Conservation (phyloP, 2,329 filamentous ascomycete genomes). For the Talaromyces sp. region DNA sequence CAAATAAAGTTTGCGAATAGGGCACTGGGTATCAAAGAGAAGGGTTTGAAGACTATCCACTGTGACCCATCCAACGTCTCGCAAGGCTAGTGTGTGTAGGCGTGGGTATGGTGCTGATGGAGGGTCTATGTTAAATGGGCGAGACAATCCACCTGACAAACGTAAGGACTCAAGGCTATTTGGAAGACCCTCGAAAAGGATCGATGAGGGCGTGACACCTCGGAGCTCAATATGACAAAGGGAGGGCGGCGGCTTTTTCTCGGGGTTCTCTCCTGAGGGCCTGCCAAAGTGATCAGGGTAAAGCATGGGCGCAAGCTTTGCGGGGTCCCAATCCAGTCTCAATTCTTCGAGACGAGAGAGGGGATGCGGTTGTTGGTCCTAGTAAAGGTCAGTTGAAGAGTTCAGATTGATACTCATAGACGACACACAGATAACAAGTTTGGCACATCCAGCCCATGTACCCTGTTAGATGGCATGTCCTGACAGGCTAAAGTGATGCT, state of each 20-base stretch:
- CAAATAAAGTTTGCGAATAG: conserved; percentile 30
- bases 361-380: conserved; percentile 12
- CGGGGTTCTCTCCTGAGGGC: conserved; percentile 4
- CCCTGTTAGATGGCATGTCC: not conserved
- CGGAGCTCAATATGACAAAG: conserved; percentile 34
- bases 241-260: conserved; percentile 15
- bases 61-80: conserved; percentile 30
- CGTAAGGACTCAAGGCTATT: conserved; percentile 33
- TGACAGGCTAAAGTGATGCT: conserved; percentile 26
- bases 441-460: conserved; percentile 16
- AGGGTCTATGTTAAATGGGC: conserved; percentile 2
- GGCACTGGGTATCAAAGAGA: conserved; percentile 20
- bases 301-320: conserved; percentile 17
- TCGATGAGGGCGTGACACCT: conserved; percentile 23
- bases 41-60: conserved; percentile 15
- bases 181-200: conserved; percentile 27
- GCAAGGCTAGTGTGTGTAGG: conserved; percentile 32
- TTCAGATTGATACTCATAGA: not conserved
- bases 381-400: not conserved
- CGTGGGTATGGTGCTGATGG: conserved; percentile 16
- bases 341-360: conserved; percentile 38
- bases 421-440: not conserved
- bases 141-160: conserved; percentile 26
- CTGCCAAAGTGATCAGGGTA: conserved; percentile 2
- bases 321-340: conserved; percentile 32